These are phyloP conservation scores for Tillandsia leiboldiana DNA, from an alignment of 176 grass and related monocot species.

Conservation along the genomic window DNA sequence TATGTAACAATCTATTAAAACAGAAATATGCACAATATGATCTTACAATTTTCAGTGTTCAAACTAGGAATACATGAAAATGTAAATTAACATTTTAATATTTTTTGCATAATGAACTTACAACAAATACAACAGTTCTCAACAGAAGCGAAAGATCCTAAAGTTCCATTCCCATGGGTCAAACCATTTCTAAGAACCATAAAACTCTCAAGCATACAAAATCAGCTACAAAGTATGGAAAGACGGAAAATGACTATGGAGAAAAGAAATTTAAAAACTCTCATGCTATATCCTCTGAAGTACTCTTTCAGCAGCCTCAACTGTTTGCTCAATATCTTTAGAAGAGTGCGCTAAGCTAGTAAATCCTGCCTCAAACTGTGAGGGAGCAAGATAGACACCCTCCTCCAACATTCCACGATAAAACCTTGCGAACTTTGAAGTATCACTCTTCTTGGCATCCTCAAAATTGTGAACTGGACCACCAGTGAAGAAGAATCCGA, in stretches of 20 bases:
- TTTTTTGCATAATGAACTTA: too few species aligned
- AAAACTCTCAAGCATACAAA: not conserved
- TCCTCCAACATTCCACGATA: constrained; percentile 90
- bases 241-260: not conserved
- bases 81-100: too few species aligned
- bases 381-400: constrained; percentile 88
- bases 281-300: constrained; percentile 45
- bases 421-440: constrained; percentile 80
- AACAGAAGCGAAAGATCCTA: too few species aligned
- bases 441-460: constrained; percentile 83
- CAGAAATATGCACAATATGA: too few species aligned
- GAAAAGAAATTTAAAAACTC: not conserved
- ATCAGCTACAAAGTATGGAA: not conserved
- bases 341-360: constrained; percentile 86
- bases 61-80: too few species aligned
- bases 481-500: constrained; percentile 67
- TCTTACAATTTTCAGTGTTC: too few species aligned
- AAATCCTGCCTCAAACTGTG: constrained; percentile 92
- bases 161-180: too few species aligned
- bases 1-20: too few species aligned
- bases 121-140: too few species aligned
- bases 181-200: not conserved
- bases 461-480: constrained; percentile 82
- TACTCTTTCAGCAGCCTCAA: constrained; percentile 80
- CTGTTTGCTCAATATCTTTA: constrained; percentile 62